These are phyloP conservation scores for Clathrospora elynae DNA, from an alignment of 2,329 filamentous ascomycete genomes.

Conservation along the genomic window DNA sequence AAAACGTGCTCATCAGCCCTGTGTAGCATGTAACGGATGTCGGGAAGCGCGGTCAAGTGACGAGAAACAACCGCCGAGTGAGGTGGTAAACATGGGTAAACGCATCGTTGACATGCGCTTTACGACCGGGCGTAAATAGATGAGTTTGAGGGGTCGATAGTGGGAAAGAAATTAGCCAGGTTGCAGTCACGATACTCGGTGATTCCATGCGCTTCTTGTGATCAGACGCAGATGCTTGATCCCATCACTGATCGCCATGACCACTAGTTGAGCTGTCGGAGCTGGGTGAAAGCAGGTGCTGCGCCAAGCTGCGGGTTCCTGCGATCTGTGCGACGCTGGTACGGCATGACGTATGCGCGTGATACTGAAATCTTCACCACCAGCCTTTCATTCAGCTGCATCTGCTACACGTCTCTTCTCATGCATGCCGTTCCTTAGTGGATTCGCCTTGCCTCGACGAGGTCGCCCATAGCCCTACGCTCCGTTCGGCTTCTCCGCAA, in stretches of 20 bases:
- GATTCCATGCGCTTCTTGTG: no score
- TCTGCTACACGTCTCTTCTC: slow-evolving; percentile 1
- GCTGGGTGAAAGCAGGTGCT: no score
- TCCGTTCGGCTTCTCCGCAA: slow-evolving; percentile 25
- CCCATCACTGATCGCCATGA: no score
- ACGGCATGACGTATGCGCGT: no score
- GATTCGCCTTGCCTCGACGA: slow-evolving; percentile 22
- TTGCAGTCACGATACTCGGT: no score
- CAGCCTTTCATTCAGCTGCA: slow-evolving; percentile 1
- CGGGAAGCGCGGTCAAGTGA: slow-evolving; percentile 1
- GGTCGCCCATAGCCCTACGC: slow-evolving; percentile 23
- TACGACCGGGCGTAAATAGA: no score
- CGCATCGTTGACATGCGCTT: no score
- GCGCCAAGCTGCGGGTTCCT: slow-evolving; percentile 13
- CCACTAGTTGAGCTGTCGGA: no score
- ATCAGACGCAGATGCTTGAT: no score
- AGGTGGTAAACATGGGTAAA: no score
- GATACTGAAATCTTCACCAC: slow-evolving; percentile 11
- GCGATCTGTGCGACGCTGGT: slow-evolving; percentile 12
- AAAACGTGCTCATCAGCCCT: slow-evolving; percentile 1
- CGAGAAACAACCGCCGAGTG: neutral
- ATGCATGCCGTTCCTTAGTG: slow-evolving; percentile 20
- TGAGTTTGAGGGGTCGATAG: no score
- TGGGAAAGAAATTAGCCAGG: no score
- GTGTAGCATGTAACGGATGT: neutral